Conservation (phyloP, 2,329 filamentous ascomycete genomes). For the Albophoma yamanashiensis region DNA sequence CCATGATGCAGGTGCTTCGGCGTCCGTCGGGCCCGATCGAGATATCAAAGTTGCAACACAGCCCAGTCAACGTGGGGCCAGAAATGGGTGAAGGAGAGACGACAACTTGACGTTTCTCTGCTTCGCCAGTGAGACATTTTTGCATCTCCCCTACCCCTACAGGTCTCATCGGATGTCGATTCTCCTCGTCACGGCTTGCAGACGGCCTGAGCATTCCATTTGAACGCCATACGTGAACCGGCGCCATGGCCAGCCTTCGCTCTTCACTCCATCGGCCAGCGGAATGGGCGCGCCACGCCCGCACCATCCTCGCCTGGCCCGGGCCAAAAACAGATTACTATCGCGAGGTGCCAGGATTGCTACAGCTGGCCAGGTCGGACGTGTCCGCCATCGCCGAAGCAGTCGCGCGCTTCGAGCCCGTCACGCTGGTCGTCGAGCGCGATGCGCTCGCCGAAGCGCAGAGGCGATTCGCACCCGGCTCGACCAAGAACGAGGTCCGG, state of each 20-base stretch:
- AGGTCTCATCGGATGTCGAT: not conserved
- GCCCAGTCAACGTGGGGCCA: not conserved
- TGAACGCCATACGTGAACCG: not conserved
- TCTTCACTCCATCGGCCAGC: constrained; percentile 2
- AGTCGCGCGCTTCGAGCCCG: constrained; percentile 14
- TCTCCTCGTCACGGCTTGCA: not conserved
- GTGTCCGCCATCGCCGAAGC: constrained; percentile 13
- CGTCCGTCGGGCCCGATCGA: not conserved
- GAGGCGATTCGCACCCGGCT: constrained; percentile 1
- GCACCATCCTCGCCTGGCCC: constrained; percentile 6
- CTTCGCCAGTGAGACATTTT: not conserved
- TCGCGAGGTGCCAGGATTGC: not conserved
- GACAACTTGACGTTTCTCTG: not conserved
- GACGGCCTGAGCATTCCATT: not conserved
- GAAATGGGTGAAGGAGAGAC: not conserved
- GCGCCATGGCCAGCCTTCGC: not conserved
- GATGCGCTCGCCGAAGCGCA: constrained; percentile 7
- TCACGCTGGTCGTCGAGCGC: constrained; percentile 10
- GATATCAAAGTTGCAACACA: not conserved
- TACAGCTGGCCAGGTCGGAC: constrained; percentile 9
- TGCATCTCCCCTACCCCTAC: not conserved
- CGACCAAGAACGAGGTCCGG: constrained; percentile 3
- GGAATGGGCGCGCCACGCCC: constrained; percentile 6
- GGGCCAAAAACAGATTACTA: not conserved
- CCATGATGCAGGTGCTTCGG: not conserved